Evolutionary conservation across 2,329 filamentous ascomycete species (phyloP).

Genomic region (Onygenales sp.): DNA sequence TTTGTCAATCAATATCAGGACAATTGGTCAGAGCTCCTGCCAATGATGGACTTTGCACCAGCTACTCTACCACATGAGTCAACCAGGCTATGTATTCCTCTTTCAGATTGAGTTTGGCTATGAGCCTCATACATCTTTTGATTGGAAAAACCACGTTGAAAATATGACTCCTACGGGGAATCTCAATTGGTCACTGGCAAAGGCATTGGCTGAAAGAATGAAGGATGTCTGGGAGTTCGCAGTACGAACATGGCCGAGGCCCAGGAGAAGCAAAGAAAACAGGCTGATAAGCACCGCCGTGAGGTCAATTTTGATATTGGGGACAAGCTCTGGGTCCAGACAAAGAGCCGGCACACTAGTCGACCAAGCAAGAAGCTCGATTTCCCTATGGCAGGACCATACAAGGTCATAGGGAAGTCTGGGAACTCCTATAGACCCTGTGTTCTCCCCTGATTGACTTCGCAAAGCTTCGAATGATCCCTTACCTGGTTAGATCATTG

Average conservation of each 20-base stretch:
- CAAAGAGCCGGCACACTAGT: background rate
- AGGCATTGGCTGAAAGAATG: background rate
- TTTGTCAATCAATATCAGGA: constrained; percentile 15
- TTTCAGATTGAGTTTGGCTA: constrained; percentile 1
- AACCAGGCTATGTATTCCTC: background rate
- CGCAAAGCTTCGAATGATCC: background rate
- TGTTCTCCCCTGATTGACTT: constrained; percentile 4
- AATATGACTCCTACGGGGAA: background rate
- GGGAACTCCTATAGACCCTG: background rate
- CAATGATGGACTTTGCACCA: constrained; percentile 4
- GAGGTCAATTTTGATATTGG: constrained; percentile 1
- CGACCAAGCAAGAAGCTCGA: background rate
- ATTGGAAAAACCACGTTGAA: constrained; percentile 1
- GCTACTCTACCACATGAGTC: constrained; percentile 1
- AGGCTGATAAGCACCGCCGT: background rate
- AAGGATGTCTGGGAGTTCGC: constrained; percentile 3
- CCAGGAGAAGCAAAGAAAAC: background rate
- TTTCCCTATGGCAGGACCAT: background rate
- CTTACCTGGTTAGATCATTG: background rate
- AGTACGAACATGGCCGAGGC: background rate
- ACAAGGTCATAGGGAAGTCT: background rate
- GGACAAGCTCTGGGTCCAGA: background rate
- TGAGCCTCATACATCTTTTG: constrained; percentile 5
- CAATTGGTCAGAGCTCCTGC: constrained; percentile 14
- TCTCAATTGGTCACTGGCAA: background rate